Evolutionary conservation across 1,284 basidiomycete genomes (phyloP).

Genomic region (Malassezia cuniculi): DNA sequence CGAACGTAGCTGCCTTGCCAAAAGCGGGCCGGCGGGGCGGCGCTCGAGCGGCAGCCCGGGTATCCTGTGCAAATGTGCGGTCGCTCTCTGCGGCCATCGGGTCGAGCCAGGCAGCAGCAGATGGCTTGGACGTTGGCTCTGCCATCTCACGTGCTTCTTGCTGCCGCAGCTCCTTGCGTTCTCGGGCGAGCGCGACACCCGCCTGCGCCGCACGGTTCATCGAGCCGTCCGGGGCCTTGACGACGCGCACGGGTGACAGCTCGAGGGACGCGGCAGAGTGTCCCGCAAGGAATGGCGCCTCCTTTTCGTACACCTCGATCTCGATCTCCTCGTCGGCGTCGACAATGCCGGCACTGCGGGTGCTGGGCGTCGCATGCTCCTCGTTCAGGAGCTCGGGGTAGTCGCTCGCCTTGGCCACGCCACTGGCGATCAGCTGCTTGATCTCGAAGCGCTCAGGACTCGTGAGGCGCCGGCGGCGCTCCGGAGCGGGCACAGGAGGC

Average conservation of each 20-base stretch:
- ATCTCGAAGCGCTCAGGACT: conserved; percentile 98
- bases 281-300: conserved; percentile 87
- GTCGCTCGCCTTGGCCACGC: conserved; percentile 78
- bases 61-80: conserved; percentile 81
- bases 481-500: conserved; percentile 26
- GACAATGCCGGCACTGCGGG: conserved; percentile 18
- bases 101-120: conserved; percentile 90
- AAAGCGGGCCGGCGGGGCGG: conserved; percentile 86
- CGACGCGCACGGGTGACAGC: conserved; percentile 82
- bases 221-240: conserved; percentile 55
- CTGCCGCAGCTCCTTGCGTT: conserved; percentile 80
- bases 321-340: conserved; percentile 60
- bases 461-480: conserved; percentile 74
- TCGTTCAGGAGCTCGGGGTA: conserved; percentile 85
- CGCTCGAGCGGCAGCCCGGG: conserved; percentile 67
- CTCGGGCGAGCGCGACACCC: conserved; percentile 83
- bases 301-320: conserved; percentile 90
- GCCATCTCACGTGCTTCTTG: conserved; percentile 88
- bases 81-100: conserved; percentile 85
- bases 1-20: conserved; percentile 93
- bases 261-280: conserved; percentile 91
- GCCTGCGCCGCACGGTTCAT: conserved; percentile 88
- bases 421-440: conserved; percentile 93
- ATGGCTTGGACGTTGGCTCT: conserved; percentile 82
- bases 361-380: conserved; percentile 28